Evolutionary conservation across 371 early-diverging fungal species (phyloP).

Genomic region (Actinomortierella wolfii): DNA sequence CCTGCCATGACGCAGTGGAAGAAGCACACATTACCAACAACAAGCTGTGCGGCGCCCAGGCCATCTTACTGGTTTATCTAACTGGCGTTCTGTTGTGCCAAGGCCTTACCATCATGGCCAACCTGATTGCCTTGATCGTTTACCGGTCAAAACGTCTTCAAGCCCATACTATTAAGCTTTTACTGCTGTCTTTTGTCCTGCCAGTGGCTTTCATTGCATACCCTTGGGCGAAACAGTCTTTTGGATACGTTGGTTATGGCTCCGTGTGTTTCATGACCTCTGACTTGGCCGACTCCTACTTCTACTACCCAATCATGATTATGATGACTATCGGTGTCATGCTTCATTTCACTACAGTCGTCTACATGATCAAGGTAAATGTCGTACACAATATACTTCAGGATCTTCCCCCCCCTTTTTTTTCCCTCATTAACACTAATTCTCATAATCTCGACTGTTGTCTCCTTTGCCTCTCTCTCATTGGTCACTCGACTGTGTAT

Average conservation of each 20-base stretch:
- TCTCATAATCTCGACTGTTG: no score
- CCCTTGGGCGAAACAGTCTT: not conserved
- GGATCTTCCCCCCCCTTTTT: not conserved
- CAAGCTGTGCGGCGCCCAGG: no score
- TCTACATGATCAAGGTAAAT: conserved; percentile 20
- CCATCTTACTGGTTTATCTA: conserved; percentile 17
- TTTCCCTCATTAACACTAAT: not conserved
- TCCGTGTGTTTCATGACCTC: conserved; percentile 35
- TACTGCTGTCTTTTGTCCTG: conserved; percentile 23
- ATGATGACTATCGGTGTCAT: conserved; percentile 15
- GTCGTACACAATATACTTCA: not conserved
- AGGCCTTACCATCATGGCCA: conserved; percentile 20
- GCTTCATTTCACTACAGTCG: conserved; percentile 29
- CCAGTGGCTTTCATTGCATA: conserved; percentile 29
- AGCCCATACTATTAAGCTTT: conserved; percentile 12
- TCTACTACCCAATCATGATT: conserved; percentile 29
- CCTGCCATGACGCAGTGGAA: no score
- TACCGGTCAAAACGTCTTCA: conserved; percentile 19
- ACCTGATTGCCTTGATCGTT: conserved; percentile 27
- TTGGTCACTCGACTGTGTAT: no score
- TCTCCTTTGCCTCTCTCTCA: no score
- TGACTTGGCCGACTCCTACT: conserved; percentile 16
- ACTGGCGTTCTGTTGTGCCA: conserved; percentile 20
- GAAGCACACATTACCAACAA: no score
- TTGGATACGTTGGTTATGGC: conserved; percentile 17